Evolutionary conservation across 2,329 filamentous ascomycete genomes (phyloP).

Genomic region (Diplodia intermedia): DNA sequence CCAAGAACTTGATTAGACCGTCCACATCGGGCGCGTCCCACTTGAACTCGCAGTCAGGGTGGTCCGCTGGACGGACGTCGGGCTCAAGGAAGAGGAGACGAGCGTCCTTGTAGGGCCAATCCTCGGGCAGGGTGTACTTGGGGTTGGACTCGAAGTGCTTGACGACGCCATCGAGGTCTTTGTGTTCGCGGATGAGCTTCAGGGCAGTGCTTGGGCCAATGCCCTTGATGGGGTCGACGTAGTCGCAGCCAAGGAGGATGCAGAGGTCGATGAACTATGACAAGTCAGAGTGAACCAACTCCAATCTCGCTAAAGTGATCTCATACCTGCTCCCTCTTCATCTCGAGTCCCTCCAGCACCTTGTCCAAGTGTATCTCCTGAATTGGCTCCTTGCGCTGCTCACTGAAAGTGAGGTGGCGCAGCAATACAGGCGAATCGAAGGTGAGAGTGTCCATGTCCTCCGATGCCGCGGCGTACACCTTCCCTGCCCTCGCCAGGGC

Average conservation of each 20-base stretch:
- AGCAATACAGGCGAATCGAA: conserved; percentile 92
- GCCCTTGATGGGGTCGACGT: conserved; percentile 95
- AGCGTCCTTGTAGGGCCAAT: conserved; percentile 94
- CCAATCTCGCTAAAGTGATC: background rate
- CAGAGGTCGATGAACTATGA: conserved; percentile 93
- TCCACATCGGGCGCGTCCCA: conserved; percentile 95
- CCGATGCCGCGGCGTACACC: conserved; percentile 94
- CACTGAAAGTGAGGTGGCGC: conserved; percentile 93
- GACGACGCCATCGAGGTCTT: conserved; percentile 84
- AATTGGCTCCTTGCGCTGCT: conserved; percentile 96
- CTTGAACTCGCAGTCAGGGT: conserved; percentile 93
- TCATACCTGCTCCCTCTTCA: conserved; percentile 82
- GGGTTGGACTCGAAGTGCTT: conserved; percentile 78
- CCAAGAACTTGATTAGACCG: conserved; percentile 86
- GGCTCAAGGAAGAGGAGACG: conserved; percentile 90
- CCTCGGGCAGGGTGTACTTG: conserved; percentile 87
- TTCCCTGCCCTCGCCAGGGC: conserved; percentile 88
- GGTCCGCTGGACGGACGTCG: conserved; percentile 82
- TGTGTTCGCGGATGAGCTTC: conserved; percentile 92
- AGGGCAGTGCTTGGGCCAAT: conserved; percentile 90
- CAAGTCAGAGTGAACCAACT: background rate
- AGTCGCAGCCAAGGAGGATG: conserved; percentile 96
- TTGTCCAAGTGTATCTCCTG: conserved; percentile 91
- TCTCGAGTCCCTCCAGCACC: conserved; percentile 83
- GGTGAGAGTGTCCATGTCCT: conserved; percentile 98